Evolutionary conservation across 306 rosid genomes (phyloP).

Genomic region (Prosopis cineraria): DNA sequence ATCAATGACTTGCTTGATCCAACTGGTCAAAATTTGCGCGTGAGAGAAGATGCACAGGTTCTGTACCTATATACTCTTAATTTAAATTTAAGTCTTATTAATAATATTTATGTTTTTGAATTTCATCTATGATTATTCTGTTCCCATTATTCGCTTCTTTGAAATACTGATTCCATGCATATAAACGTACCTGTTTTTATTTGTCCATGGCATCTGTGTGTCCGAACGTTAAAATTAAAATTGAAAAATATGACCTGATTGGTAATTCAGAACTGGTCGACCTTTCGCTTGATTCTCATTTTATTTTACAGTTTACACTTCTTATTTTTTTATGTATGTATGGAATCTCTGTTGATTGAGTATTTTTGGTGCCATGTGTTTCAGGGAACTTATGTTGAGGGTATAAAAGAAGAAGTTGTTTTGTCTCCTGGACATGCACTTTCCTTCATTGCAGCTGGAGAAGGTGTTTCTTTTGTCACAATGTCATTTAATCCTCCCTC

Average conservation of each 20-base stretch:
- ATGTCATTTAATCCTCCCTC: slow-evolving; percentile 4
- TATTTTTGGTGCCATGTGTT: slow-evolving; percentile 30
- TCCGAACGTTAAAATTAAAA: slow-evolving; percentile 7
- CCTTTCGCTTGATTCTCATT: not conserved
- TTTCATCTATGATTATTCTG: not conserved
- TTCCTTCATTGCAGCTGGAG: slow-evolving; percentile 99
- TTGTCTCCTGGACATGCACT: slow-evolving; percentile 98
- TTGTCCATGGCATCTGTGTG: slow-evolving; percentile 19
- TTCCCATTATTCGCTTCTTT: slow-evolving; percentile 5
- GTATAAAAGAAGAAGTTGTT: slow-evolving; percentile 98
- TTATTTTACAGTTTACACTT: not conserved
- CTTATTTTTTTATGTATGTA: too few relatives aligned
- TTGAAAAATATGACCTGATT: not conserved
- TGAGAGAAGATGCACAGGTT: slow-evolving; percentile 99
- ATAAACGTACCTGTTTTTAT: not conserved
- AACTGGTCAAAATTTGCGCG: slow-evolving; percentile 99
- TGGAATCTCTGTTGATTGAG: slow-evolving; percentile 1
- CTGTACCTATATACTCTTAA: slow-evolving; percentile 30
- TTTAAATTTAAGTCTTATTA: not conserved
- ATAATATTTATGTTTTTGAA: not conserved
- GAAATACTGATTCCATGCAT: not conserved
- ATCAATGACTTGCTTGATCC: slow-evolving; percentile 99
- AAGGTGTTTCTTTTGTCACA: slow-evolving; percentile 60
- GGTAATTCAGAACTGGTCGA: not conserved
- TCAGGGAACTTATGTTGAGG: slow-evolving; percentile 99